Evolutionary conservation across 1,284 basidiomycete species (phyloP), one percentile per base, ranked within the genome.

Genomic region (Sanghuangporus weigelae): DNA sequence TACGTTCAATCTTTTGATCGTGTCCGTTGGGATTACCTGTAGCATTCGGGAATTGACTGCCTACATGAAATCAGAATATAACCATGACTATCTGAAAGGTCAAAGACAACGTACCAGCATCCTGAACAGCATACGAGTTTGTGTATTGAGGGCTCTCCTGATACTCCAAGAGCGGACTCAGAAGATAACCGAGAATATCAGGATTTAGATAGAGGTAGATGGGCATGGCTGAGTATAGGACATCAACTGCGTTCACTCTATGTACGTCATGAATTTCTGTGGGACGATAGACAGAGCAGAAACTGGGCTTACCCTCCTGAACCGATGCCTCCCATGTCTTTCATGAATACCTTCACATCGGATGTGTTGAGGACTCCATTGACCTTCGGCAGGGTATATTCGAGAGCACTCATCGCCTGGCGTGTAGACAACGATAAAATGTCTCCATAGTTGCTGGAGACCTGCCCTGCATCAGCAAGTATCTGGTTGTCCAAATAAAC

Each of bases 211-310:
- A 83, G 36, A 84, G 67, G 36, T 79, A 75, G 3, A 77, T 72
- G 0, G 83, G 83, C 51, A 80, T 76, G 0, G 81, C 73, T 1
- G 80, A 74, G 65, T 78, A 84, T 7, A 85, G 70, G 2, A 75
- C 74, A 62, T 84, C 82, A 1, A 82, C 79, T 1, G 82, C 77
- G 63, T 79, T 83, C 7, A 77, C 73, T 2, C 78, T 75, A 31
- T n/a, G 14, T 14, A 16, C 14, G 21, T 46, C 26, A 31, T 38
- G 14, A 26, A 19, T 1, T 23, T n/a, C 7, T n/a, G 14, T 21
- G 4, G 21, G 6, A 42, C 3, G 58, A 49, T 42, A 55, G 49
- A 44, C 5, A 7, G 39, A 21, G 36, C 6, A 31, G 26, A 31
- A 7, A 35, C n/a, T 10, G 16, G 36, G 55, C 60, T 62, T 39